phyloP scores from a whole-genome alignment of 805 yeast species.

The Tetrapisispora phaffii region DNA sequence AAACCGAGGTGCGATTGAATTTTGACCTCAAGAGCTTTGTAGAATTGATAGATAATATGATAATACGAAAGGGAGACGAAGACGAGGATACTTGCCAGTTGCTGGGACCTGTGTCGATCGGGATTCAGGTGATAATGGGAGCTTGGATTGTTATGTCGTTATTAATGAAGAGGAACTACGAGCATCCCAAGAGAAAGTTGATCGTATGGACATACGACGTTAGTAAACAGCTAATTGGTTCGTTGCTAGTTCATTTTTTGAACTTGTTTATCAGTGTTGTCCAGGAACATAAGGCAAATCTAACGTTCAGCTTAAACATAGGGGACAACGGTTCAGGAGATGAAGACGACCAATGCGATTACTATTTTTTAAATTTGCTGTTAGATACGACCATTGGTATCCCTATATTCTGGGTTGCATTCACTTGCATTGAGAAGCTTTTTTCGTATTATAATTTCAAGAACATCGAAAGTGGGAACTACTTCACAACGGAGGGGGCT shows the following conservation, averaged over 20 bases:
- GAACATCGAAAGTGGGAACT: conserved; percentile 41
- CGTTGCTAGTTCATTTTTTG: conserved; percentile 71
- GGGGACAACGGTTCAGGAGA: conserved; percentile 22
- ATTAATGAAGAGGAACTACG: conserved; percentile 66
- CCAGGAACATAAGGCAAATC: conserved; percentile 23
- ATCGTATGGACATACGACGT: conserved; percentile 85
- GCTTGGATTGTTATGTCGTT: conserved; percentile 63
- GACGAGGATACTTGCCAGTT: conserved; percentile 40
- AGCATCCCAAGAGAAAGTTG: conserved; percentile 81
- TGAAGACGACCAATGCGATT: conserved; percentile 73
- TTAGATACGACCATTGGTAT: conserved; percentile 93
- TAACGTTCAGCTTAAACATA: background rate
- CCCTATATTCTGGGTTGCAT: conserved; percentile 56
- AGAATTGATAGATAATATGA: background rate
- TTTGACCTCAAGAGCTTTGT: background rate
- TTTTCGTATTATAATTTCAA: conserved; percentile 25
- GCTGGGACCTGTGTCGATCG: conserved; percentile 76
- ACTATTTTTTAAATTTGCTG: conserved; percentile 83
- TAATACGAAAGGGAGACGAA: background rate
- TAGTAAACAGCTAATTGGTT: conserved; percentile 80
- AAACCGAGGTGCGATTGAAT: too few species aligned
- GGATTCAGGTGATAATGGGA: conserved; percentile 72
- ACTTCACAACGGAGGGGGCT: conserved; percentile 11
- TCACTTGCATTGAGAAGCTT: conserved; percentile 42
- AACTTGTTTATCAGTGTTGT: conserved; percentile 65